Percentiles rank a stretch among this genome's conserved stretches.
These are phyloP conservation scores for Lentinula edodes DNA, from an alignment of 768 basidiomycete genomes.

Conservation along the genomic window DNA sequence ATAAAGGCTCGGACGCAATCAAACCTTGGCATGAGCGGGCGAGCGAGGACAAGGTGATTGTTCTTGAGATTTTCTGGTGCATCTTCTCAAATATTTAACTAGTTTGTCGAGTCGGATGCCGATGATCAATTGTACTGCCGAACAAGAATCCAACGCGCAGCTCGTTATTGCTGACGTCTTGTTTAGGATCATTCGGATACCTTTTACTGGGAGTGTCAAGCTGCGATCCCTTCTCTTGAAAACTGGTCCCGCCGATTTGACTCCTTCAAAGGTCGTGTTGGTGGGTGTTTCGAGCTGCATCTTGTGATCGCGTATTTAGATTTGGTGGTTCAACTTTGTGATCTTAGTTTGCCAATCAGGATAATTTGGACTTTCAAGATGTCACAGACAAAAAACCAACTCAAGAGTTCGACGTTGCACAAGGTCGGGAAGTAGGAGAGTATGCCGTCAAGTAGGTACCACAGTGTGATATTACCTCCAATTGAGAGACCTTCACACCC, in stretches of 20 bases:
- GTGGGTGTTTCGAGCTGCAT: conserved; percentile 33
- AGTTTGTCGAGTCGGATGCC: conserved; percentile 86
- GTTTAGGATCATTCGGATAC: conserved; percentile 74
- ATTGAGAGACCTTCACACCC: background rate
- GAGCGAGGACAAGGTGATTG: conserved; percentile 61
- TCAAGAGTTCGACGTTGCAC: conserved; percentile 69
- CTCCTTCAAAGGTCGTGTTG: conserved; percentile 65
- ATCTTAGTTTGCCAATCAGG: conserved; percentile 66
- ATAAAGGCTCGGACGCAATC: conserved; percentile 52
- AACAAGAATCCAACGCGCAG: background rate
- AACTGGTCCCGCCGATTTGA: conserved; percentile 74
- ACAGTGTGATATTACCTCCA: background rate
- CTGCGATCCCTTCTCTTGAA: conserved; percentile 80
- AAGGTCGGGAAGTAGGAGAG: conserved; percentile 75
- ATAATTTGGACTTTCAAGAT: conserved; percentile 80
- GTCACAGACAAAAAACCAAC: conserved; percentile 53
- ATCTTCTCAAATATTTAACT: conserved; percentile 6
- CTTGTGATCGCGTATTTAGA: background rate
- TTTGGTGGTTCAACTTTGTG: background rate
- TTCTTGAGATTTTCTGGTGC: background rate
- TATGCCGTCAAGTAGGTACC: conserved; percentile 69
- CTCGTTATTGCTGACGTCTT: conserved; percentile 1
- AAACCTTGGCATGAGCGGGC: conserved; percentile 84
- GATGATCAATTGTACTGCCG: conserved; percentile 78
- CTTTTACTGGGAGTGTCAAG: conserved; percentile 85